Base-by-base conservation (phyloP, 2,329 filamentous ascomycete genomes). In the Xylariaceae sp. region DNA sequence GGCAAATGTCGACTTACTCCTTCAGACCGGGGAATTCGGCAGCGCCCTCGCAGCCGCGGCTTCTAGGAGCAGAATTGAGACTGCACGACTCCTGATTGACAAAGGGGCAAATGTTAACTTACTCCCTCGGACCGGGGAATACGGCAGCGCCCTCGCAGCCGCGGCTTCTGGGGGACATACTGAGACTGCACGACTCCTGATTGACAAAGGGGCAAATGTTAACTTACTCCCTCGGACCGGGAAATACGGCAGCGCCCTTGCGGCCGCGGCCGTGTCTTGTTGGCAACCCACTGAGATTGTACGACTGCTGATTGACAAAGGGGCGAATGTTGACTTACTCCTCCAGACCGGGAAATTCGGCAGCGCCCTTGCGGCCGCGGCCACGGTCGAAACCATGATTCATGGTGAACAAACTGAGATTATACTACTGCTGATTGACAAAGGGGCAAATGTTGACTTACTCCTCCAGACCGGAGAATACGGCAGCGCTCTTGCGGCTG, bases 101-200 rank as follows among this genome's bases (percentile, higher is more conserved):
- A 49, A 39, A 13, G 45, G 53, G 2, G 39, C 53, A 15, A 29
- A 56, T 19, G 18, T 56, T 9, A 50, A 53, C 19, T 29, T 49
- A 18, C 26, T 18, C 13, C 40, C 46, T 13, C 40, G 46, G 5
- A 26, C 9, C 2, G 52, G 51, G 10, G 2, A 16, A 6, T 40
- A 40, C 30, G 49, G 49, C 18, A 48, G 37, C 21, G 54, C 49
- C 13, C 45, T 56, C 21, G 51, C 34, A 1, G 16, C 41, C 3
- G 52, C 42, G 8, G 42, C 29, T 30, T 0, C 6, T 7, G 6
- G 3, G 1, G 42, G n/a, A 5, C 2, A 19, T 30, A 8, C 2
- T 2, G 29, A 39, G 7, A n/a, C 30, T 1, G 32, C 44, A 32
- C 15, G 18, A 12, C 12, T 48, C n/a, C 34, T 53, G 1, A 10